Evolutionary conservation across 2,329 filamentous ascomycete genomes (phyloP), one percentile per base, ranked within the genome.

Genomic region (Diaporthe helianthi): DNA sequence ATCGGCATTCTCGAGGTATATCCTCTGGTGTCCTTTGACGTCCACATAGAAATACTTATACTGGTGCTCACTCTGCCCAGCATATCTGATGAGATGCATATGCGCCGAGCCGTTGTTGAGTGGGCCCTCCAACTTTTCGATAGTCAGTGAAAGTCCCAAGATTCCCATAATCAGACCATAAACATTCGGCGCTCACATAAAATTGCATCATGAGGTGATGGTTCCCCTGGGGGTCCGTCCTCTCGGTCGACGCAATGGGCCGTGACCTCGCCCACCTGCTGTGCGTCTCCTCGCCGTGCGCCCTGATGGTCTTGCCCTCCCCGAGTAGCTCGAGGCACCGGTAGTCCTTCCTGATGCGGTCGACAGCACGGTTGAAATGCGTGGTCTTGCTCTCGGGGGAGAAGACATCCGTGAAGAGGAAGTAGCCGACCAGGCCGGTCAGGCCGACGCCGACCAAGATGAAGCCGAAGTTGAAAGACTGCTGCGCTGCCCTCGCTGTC

Each of bases 191-290:
- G 78, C 88, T 74, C 81, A 92, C 91, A 77, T 96, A 89, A 79
- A 98, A 98, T 74, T 93, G 90, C 87, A 98, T 93, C 72, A 89
- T 82, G 72, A 98, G 79, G 78, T 98, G 94, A 72, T 97, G 90
- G 24, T 89, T 90, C 5, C 94, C 94, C 71, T 89, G 85, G 13
- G 85, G 82, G 76, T 98, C 94, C 8, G 86, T 93, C 71, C 88
- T 88, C 26, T 88, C 82, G 0, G 86, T 89, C 1, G 91, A 91
- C 86, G 87, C 82, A 71, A 91, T 85, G 41, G 88, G 89, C 49
- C 89, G 83, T 36, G 88, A 86, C 71, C 87, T 83, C 64, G 92
- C 90, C 93, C 93, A 97, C 76, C 93, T 93, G 78, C 91, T 96
- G 78, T 84, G 86, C 1, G 92, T 94, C 70, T 90, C 87, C 73